Base-by-base conservation (phyloP, 768 basidiomycete genomes). In the Pholiota molesta region DNA sequence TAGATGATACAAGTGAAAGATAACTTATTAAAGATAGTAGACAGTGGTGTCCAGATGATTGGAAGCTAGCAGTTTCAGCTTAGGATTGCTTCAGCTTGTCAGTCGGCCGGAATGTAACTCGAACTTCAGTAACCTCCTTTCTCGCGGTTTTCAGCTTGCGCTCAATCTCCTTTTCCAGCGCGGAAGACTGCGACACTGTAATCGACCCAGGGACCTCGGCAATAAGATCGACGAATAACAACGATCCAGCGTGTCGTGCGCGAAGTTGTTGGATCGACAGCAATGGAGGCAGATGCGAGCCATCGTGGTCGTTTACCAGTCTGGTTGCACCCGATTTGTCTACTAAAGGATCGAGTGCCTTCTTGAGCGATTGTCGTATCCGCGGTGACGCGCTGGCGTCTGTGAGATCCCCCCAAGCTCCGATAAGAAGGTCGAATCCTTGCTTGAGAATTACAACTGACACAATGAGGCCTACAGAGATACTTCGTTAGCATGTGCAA, bases 371-470 rank as follows among this genome's bases (percentile, higher is more conserved):
- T 28, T 74, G 73, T 45, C 78, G 81, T 49, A 86, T 88, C 55
- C 74, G 71, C 8, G 73, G 72, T 0, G 92, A 86, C 29, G 94
- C 85, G 16, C 94, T 88, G 17, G 90, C 91, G 68, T 97, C 95
- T 0, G 91, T 90, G 61, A 97, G 79, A 70, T 97, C 94, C 17
- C 84, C 80, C 77, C 92, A 85, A 2, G 94, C 91, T 16, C 86
- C 86, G 39, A 78, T 71, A 47, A 94, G 78, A 28, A 97, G 77
- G 5, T 74, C 76, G 54, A 88, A 74, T 19, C 95, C 92, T 72
- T 97, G 94, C 63, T 81, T 82, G 4, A 97, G 77, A 72, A 99
- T 95, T 57, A 97, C 86, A 59, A 91, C 71, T n/a, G 94, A 95
- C n/a, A 97, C 94, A 53, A 95, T 68, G 19, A 97, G 75, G 26